Evolutionary conservation across 345 rosid species (phyloP), one percentile per base, ranked within the genome.

Genomic region (Xanthoceras sorbifolium): DNA sequence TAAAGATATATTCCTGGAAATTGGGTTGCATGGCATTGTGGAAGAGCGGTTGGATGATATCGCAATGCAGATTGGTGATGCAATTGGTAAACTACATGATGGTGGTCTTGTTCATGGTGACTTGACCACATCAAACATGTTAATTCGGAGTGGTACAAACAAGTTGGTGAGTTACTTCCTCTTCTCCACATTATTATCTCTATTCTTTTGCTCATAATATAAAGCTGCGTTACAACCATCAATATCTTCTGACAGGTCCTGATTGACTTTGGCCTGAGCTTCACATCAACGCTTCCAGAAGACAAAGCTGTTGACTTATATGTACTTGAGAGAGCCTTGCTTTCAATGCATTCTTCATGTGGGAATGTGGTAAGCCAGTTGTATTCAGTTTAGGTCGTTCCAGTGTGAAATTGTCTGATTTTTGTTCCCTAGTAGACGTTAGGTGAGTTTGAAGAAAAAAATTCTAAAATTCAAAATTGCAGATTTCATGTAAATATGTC

Each of bases 61-160:
- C 22, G 94, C 99, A 55, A 42, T 73, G 5, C 98, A 97, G 85
- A 94, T 97, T 77, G 99, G 98, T 1, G 85, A 77, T 75, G 95
- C 98, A 2, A 89, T 97, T 28, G 98, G 87, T 14, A 97, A 97
- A 80, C 84, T 94, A 25, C 99, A 97, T 77, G 99, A 92, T 54
- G 98, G 98, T 67, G 99, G 98, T 60, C 97, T 97, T 72, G 77
- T 92, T 82, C 99, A 97, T 76, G 99, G 99, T 42, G 99, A 97
- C 77, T 84, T 94, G 75, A 97, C 99, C 78, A 97, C 99, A 0
- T 92, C 98, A 32, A 94, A 97, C 81, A 94, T 97, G 98, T 78
- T 97, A 72, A 76, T 92, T 66, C 84, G 87, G 70, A 83, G 77
- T 54, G 92, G 83, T 66, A 85, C 86, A 31, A 90, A 92, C 82